These are phyloP conservation scores for Eucalyptus victrix DNA, from an alignment of 345 rosid species.

Conservation along the genomic window DNA sequence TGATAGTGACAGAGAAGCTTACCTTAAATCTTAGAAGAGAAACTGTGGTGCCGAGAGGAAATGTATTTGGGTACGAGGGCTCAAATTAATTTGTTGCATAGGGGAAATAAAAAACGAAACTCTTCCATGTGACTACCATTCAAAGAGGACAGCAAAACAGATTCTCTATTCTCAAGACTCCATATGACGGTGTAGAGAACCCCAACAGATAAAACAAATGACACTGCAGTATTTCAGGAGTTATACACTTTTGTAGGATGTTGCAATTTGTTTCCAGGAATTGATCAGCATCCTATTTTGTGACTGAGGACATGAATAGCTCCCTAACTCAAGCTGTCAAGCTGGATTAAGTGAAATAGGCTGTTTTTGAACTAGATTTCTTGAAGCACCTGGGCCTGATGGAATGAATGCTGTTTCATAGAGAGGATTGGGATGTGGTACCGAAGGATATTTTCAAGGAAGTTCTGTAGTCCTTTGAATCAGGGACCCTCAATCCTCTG, in stretches of 20 bases:
- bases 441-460: not conserved
- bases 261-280: not conserved
- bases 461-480: not conserved
- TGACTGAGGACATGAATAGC: not conserved
- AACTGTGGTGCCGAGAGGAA: rapidly evolving
- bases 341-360: not conserved
- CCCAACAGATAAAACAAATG: rapidly evolving
- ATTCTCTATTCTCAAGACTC: not conserved
- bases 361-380: not conserved
- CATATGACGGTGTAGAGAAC: not conserved
- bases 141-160: not conserved
- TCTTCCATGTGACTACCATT: not conserved
- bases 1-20: not conserved
- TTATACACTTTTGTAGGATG: not conserved
- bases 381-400: not conserved
- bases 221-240: not conserved
- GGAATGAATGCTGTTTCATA: not conserved
- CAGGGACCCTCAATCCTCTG: not conserved
- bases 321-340: not conserved
- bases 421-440: not conserved
- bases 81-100: not conserved
- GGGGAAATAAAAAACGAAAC: not conserved
- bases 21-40: not conserved
- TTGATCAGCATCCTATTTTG: not conserved
- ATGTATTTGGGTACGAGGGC: rapidly evolving